Base-by-base conservation (phyloP, 2,329 filamentous ascomycete species). In the Xylariomycetidae sp. region DNA sequence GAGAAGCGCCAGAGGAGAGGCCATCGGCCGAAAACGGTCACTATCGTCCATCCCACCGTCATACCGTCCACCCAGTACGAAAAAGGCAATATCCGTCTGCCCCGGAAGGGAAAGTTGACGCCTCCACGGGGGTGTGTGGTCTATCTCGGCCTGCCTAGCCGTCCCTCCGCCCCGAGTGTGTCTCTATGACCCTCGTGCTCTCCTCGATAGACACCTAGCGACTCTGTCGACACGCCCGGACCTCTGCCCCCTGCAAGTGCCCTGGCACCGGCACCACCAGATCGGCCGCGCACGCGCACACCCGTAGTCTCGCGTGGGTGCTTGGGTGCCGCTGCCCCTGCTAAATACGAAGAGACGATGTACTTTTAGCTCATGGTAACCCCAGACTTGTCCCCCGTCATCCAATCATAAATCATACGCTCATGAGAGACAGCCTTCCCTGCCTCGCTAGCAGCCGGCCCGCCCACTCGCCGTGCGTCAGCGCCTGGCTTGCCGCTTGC, bases 391-490 rank as follows among this genome's bases (percentile, higher is more conserved):
- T 53, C 52, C 43, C 47, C 33, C 34, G 38, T 52, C 50, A 47
- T 62, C 70, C 71, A 75, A 74, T 75, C 70, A 74, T 68, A 61
- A 63, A 48, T 65, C 68, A 58, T 70, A 60, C 61, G 47, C 53
- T 63, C 61, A 57, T 68, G 58, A 34, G 40, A 63, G 65, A 65
- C 56, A 59, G 47, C 53, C 56, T 51, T 56, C 56, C 39, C 32
- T 28, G 24, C 40, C 44, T 39, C 39, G 30, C 40, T 43, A 45
- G 38, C 46, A 31, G 39, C 44, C 34, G 26, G 35, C 31, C 46
- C 39, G 45, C 38, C 49, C 48, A 38, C 39, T 37, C 40, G 43
- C 42, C 44, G 46, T 48, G 45, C 46, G 48, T 49, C 46, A 50
- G 43, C 44, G 40, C 33, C 36, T 46, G 38, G 32, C 34, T 41